Evolutionary conservation across 2,329 filamentous ascomycete genomes (phyloP), one percentile per base, ranked within the genome.

Genomic region (Xylaria multiplex): DNA sequence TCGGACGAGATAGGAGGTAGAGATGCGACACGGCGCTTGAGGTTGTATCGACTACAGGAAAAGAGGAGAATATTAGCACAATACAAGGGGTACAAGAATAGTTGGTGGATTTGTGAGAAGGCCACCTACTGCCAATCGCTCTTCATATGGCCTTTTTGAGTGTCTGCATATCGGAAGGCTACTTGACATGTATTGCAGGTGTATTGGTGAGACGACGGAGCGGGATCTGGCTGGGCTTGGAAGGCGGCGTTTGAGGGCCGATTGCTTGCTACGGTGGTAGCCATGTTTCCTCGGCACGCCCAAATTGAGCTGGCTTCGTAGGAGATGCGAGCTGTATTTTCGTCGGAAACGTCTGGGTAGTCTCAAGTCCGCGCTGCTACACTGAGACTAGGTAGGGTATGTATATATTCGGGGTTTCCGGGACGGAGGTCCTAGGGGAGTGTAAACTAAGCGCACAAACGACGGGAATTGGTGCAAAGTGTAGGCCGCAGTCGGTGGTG

Each of bases 121-220:
- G 55, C 69, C 62, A 90, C 92, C 82, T 86, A 96, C 91, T 99
- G 95, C 96, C 96, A 99, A 82, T 99, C 96, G 74, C 91, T 96
- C 79, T 96, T 93, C 96, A 99, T 99, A 78, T 99, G 96, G 43
- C 88, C 90, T 78, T 96, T 90, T 82, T 99, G 96, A 63, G 96
- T 86, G 77, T 98, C 95, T 78, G 92, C 93, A 77, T 93, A 93
- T 71, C 95, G 91, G 81, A 98, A 99, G 59, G 95, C 96, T 73
- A 99, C 94, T 79, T 97, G 93, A 78, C 96, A 99, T 65, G 94
- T 96, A 81, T 98, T 99, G 88, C 96, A 99, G 62, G 95, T 98
- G 82, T 95, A 99, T 1, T 96, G 95, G 78, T 97, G 93, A 30
- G 90, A 85, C 37, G 86, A 77, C 22, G 78, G 75, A 16, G 81